These are phyloP conservation scores for Trichoderma sp. DNA, from an alignment of 2,329 filamentous ascomycete species.

Conservation along the genomic window DNA sequence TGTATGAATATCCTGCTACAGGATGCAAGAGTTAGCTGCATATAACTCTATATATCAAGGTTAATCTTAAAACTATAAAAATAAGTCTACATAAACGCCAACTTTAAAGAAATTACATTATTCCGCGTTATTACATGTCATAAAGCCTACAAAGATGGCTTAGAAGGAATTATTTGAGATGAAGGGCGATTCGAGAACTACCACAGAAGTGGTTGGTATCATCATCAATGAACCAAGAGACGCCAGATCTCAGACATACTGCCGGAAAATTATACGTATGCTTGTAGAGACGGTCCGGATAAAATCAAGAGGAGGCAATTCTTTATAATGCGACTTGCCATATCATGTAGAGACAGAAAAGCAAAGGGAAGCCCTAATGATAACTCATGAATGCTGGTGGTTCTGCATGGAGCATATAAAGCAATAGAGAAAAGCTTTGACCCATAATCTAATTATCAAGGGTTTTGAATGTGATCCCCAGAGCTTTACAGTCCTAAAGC, in stretches of 20 bases:
- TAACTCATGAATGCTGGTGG: too few species aligned
- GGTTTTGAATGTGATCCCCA: too few species aligned
- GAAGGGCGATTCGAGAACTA: not conserved
- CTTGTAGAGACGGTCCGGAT: accelerated
- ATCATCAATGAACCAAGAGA: not conserved
- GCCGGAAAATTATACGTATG: not conserved
- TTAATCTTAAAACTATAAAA: not conserved
- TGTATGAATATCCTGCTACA: not conserved
- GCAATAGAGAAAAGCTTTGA: not conserved
- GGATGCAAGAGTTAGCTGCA: not conserved
- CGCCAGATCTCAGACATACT: not conserved
- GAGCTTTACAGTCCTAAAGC: too few species aligned
- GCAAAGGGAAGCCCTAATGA: too few species aligned
- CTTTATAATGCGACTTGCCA: not conserved
- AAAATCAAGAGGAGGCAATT: not conserved
- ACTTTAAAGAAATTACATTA: not conserved
- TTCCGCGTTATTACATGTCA: not conserved
- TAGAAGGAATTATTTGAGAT: not conserved
- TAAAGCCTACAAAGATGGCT: not conserved
- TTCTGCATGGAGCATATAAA: too few species aligned
- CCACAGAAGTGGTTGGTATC: not conserved
- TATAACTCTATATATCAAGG: not conserved
- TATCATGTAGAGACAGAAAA: not conserved
- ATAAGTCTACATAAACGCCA: not conserved
- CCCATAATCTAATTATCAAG: not conserved